Base-by-base conservation (phyloP, 139 green algal species). In the Chlamydomonas applanata region DNA sequence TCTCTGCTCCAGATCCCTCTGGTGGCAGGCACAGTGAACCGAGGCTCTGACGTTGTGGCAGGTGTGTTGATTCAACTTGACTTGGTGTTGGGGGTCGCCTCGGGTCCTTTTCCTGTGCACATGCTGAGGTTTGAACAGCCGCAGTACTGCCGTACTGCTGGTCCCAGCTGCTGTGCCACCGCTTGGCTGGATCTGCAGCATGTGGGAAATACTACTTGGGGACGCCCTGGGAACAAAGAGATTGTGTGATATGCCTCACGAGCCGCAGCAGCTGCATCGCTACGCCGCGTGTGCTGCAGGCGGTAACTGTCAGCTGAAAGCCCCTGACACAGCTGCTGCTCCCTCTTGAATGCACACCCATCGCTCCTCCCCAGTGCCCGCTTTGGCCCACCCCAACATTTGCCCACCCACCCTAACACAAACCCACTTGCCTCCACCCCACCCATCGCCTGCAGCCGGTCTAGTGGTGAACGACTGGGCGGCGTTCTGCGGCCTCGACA, bases 391-490 rank as follows among this genome's bases (percentile, higher is more conserved):
- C n/a, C n/a, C n/a, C n/a, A n/a, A n/a, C n/a, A n/a, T n/a, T n/a
- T n/a, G n/a, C n/a, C n/a, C n/a, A n/a, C n/a, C n/a, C 40, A 49
- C 40, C 40, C 40, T 14, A 27, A 9, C 54, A 62, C 54, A 17
- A 27, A 29, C 54, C 24, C 54, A 57, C 46, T 14, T 57, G 17
- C 17, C 46, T 14, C 46, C 17, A 17, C 46, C 46, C 46, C 17
- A 57, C 46, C 46, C 17, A 17, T 17, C 9, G n/a, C 54, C 22
- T 72, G 80, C 77, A 13, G 87, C 90, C 2, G 93, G 95, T 0
- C 71, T 99, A 25, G 86, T 97, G 25, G 91, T 89, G 13, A 99
- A 99, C 73, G 96, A 99, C 84, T 99, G 96, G 96, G 76, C 88
- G 11, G 95, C 96, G 1, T 99, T 99, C 76, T 97, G 91, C 64